Percentiles rank a stretch among this genome's conserved stretches.
These are phyloP conservation scores for Colletotrichum gloeosporioides DNA, from an alignment of 2,329 filamentous ascomycete species.

Conservation along the genomic window DNA sequence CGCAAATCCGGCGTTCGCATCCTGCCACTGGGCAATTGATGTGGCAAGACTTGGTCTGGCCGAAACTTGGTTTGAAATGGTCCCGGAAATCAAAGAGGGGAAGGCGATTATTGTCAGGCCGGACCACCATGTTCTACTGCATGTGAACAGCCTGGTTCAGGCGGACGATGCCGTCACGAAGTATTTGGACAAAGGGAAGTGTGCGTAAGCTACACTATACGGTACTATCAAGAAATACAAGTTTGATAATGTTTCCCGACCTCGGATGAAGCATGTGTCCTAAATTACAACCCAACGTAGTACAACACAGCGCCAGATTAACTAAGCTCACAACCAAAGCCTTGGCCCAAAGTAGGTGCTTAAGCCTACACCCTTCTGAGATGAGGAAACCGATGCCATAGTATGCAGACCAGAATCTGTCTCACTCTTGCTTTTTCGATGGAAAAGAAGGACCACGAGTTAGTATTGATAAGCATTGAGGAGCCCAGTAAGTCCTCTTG, in stretches of 20 bases:
- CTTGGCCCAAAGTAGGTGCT: constrained; percentile 6
- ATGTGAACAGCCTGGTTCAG: neutral
- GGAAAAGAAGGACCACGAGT: neutral
- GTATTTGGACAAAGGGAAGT: neutral
- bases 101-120: constrained; percentile 10
- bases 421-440: neutral
- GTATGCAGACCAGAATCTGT: neutral
- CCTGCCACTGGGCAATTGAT: constrained; percentile 7
- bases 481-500: too few relatives aligned
- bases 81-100: neutral
- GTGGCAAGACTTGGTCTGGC: neutral
- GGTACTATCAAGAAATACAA: neutral
- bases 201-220: neutral
- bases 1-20: neutral
- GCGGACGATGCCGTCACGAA: neutral
- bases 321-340: neutral
- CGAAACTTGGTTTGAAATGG: neutral
- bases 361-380: neutral
- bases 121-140: constrained; percentile 2
- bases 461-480: neutral
- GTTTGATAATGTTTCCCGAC: neutral
- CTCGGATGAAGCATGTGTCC: neutral
- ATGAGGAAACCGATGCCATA: neutral
- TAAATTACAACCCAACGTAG: neutral
- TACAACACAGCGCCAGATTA: fast-evolving